Evolutionary conservation across 306 rosid species (phyloP).

Genomic region (Lotus japonicus): DNA sequence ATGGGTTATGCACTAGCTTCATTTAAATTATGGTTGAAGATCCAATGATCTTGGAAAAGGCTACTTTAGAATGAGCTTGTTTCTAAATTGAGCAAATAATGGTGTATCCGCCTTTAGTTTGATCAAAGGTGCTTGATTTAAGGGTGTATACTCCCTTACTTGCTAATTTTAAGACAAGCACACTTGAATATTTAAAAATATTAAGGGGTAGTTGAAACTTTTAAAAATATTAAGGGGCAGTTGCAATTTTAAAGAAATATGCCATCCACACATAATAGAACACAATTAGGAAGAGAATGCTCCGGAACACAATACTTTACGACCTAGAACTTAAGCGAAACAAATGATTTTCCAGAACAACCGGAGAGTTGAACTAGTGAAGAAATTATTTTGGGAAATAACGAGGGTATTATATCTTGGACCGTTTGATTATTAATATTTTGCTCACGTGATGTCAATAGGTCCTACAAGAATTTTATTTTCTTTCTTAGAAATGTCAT

Average conservation of each 20-base stretch:
- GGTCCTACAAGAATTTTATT: not conserved
- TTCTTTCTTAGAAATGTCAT: not conserved
- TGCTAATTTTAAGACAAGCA: not conserved
- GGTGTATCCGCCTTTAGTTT: not conserved
- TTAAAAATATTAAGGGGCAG: not conserved
- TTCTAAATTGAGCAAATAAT: not conserved
- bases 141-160: not conserved
- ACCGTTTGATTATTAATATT: not conserved
- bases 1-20: not conserved
- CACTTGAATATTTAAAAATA: not conserved
- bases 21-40: not conserved
- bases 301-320: not conserved
- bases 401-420: not conserved
- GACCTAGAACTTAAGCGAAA: not conserved
- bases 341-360: not conserved
- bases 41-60: not conserved
- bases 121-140: not conserved
- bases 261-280: not conserved
- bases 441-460: not conserved
- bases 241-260: not conserved
- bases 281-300: not conserved
- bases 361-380: not conserved
- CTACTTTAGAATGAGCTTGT: not conserved
- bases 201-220: constrained; percentile 6
- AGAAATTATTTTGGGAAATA: not conserved